Evolutionary conservation across 352 stramenopile species (phyloP), one percentile per base, ranked within the genome.

Genomic region (Globisporangium irregulare): DNA sequence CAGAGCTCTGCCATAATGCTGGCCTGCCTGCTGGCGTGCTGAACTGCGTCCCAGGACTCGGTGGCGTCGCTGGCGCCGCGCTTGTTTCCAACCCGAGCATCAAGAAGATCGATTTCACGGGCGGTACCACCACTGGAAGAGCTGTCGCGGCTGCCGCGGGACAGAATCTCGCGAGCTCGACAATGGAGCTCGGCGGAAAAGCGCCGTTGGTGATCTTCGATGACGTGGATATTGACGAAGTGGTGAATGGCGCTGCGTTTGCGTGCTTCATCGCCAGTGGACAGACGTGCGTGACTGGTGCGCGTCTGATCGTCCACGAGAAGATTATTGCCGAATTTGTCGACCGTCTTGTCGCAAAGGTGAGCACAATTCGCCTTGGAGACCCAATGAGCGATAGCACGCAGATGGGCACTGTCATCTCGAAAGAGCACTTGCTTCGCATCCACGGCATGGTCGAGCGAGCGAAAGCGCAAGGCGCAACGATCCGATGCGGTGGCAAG

Each of bases 231-330:
- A 63, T 92, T 25, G 79, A 76, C 22, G 77, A 82, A 68, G 82
- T 81, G 4, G 80, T 90, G 22, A 82, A 91, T 66, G 81, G 80
- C 34, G 79, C 78, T 9, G 80, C 80, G 18, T 93, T 93, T 60
- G 84, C 79, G 18, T 80, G 78, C 64, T 91, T 93, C 62, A 86
- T 93, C 38, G 84, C 82, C 9, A 90, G 81, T 56, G 88, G 78
- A 15, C 90, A 94, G 79, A 95, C 80, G 25, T 97, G 84, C 69
- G 83, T 91, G 4, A 89, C 85, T 12, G 89, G 86, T 7, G 85
- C 86, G 20, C 83, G 92, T 20, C 74, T 97, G 18, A 94, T 94
- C 71, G 80, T 97, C 10, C 88, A 98, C 53, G 77, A 94, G 56
- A 71, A 53, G 4, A 83, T 97, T 61, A 76, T 87, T 51, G 84